phyloP scores from a whole-genome alignment of 2,329 filamentous ascomycete genomes.

The Myriangium duriaei region DNA sequence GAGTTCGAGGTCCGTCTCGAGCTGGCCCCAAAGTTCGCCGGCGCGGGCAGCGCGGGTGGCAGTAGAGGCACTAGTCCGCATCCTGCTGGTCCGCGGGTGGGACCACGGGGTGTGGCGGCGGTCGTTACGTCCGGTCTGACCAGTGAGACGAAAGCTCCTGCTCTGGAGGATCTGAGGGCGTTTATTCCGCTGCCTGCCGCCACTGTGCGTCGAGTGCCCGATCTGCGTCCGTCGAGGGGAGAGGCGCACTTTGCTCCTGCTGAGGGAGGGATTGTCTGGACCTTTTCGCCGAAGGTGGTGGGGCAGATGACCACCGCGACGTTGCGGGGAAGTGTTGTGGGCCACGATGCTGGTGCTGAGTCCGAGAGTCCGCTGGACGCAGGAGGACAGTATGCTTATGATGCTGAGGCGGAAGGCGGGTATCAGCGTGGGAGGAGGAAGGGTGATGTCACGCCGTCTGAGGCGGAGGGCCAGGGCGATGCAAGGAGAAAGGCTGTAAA shows the following conservation, averaged over 20 bases:
- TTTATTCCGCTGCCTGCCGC: constrained; percentile 65
- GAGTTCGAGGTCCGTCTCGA: constrained; percentile 82
- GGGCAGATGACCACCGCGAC: constrained; percentile 35
- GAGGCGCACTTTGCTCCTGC: constrained; percentile 71
- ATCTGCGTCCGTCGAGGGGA: constrained; percentile 67
- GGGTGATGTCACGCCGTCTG: constrained; percentile 15
- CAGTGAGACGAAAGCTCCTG: constrained; percentile 22
- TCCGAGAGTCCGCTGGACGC: constrained; percentile 18
- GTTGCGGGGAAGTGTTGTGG: constrained; percentile 69
- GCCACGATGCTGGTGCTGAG: constrained; percentile 34
- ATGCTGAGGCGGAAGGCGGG: constrained; percentile 19
- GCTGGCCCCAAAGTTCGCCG: constrained; percentile 41
- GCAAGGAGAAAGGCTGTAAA: constrained; percentile 40
- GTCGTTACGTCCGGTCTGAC: constrained; percentile 7
- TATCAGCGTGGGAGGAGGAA: constrained; percentile 9
- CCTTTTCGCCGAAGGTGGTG: constrained; percentile 65
- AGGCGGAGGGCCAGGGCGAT: constrained; percentile 25
- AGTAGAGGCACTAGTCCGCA: constrained; percentile 5
- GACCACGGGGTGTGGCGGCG: constrained; percentile 5
- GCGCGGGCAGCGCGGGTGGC: constrained; percentile 22
- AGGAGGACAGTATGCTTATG: constrained; percentile 30
- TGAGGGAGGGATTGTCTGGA: constrained; percentile 68
- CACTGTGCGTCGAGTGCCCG: constrained; percentile 64
- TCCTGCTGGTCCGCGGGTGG: not conserved
- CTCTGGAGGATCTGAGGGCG: constrained; percentile 63